Conservation (phyloP, 805 yeast genomes). For the Cyberlindnera nakhonratchasimensis region DNA sequence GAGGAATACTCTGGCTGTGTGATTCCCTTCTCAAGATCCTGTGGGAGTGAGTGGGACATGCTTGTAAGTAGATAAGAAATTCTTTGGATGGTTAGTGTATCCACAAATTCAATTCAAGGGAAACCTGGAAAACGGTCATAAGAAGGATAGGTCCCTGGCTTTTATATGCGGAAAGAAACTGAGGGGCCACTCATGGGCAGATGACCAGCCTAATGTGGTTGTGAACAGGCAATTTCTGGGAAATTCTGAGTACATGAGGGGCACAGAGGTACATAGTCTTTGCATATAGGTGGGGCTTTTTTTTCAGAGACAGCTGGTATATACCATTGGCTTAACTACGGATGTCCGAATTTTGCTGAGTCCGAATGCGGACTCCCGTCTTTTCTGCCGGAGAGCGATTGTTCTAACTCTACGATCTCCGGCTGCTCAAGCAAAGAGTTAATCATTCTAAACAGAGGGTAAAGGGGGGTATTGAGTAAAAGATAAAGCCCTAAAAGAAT, state of each 20-base stretch:
- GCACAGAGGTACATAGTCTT: not conserved
- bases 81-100: no score
- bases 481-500: no score
- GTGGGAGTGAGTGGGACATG: slow-evolving; percentile 9
- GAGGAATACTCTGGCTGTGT: slow-evolving; percentile 16
- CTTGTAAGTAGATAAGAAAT: not conserved
- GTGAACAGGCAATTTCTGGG: not conserved
- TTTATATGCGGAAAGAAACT: not conserved
- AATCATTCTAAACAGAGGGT: no score
- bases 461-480: no score
- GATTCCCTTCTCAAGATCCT: slow-evolving; percentile 22
- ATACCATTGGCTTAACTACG: no score
- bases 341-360: no score
- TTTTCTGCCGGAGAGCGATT: no score
- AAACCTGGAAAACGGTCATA: not conserved
- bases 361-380: no score
- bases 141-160: not conserved
- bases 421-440: no score
- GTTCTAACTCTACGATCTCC: no score
- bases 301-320: no score
- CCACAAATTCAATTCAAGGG: no score
- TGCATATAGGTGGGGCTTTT: not conserved
- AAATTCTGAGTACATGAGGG: not conserved
- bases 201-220: slow-evolving; percentile 1
- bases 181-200: not conserved